phyloP scores from a whole-genome alignment of 176 grass and related monocot genomes.

The Melocanna baccifera region DNA sequence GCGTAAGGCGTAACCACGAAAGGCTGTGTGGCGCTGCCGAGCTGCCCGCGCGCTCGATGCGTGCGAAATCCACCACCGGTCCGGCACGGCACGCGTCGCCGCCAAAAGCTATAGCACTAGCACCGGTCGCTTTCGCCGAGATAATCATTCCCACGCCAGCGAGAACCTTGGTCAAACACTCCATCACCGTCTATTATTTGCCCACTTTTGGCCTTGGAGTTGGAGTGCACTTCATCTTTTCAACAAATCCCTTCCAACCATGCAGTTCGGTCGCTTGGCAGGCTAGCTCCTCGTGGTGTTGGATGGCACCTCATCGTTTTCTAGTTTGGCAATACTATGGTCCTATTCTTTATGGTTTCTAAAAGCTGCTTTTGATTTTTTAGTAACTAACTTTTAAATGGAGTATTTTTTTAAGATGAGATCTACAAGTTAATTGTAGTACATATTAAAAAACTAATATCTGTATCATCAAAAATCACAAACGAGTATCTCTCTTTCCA shows the following conservation, averaged over 20 bases:
- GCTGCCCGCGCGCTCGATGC: neutral
- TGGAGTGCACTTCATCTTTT: slow-evolving; percentile 30
- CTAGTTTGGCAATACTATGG: neutral
- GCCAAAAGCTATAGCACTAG: neutral
- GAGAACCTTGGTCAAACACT: slow-evolving; percentile 23
- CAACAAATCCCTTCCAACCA: neutral
- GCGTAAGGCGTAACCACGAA: neutral
- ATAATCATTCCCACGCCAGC: slow-evolving; percentile 5
- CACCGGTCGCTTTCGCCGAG: neutral
- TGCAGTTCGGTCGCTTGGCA: neutral
- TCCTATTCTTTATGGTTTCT: too few relatives aligned
- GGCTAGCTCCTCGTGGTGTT: neutral
- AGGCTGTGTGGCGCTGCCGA: neutral
- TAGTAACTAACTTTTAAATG: too few relatives aligned
- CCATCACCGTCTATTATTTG: neutral
- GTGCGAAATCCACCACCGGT: neutral
- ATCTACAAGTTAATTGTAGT: too few relatives aligned
- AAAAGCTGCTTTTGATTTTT: too few relatives aligned
- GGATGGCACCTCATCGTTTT: neutral
- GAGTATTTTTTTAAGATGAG: too few relatives aligned
- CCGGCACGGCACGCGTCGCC: neutral
- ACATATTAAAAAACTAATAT: too few relatives aligned
- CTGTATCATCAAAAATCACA: too few relatives aligned
- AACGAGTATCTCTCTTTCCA: too few relatives aligned
- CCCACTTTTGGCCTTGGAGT: neutral